Evolutionary conservation across 768 basidiomycete genomes (phyloP), one percentile per base, ranked within the genome.

Genomic region (Trichaptum fuscoviolaceum): DNA sequence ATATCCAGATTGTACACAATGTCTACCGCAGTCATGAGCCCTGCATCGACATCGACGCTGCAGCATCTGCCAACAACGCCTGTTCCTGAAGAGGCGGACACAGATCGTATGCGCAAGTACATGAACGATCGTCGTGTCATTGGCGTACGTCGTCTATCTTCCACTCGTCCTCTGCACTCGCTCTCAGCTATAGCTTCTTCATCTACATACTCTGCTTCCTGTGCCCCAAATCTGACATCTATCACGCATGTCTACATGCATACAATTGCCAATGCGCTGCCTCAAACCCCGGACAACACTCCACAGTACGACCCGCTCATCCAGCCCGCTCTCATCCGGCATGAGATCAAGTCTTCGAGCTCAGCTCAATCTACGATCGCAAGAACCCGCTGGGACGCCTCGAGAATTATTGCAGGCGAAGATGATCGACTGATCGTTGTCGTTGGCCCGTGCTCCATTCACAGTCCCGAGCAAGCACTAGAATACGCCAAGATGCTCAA

Each of bases 381-480:
- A 2, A 76, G 83, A 20, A 89, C 94, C 4, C 90, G 96, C 69
- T 90, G 86, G 80, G 82, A 83, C 67, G 85, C 93, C 0, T 92
- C 95, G 0, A 82, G 86, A 66, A 87, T 96, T 70, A 81, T 95
- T 35, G 86, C 91, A 0, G 95, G 95, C 25, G 85, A 87, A 52
- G 95, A 96, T 70, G 90, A 93, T 69, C 87, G 95, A 60, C 69
- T 99, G 1, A 82, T 99, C 58, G 95, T 98, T 73, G 83, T 99
- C 72, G 90, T 98, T 70, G 96, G 96, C 2, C 96, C 96, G 26
- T 99, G 96, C 81, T 95, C 93, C 0, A 97, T 99, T 68, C 96
- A 99, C 75, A 91, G 89, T 9, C 78, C 93, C 3, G 87, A 88
- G 64, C 92, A 95, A 75, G 96, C 95, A 1, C 77, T 93, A 62